Percentiles rank a stretch among this genome's conserved stretches.
Evolutionary conservation across 768 basidiomycete genomes (phyloP).

Genomic region (Suillus fuscotomentosus): DNA sequence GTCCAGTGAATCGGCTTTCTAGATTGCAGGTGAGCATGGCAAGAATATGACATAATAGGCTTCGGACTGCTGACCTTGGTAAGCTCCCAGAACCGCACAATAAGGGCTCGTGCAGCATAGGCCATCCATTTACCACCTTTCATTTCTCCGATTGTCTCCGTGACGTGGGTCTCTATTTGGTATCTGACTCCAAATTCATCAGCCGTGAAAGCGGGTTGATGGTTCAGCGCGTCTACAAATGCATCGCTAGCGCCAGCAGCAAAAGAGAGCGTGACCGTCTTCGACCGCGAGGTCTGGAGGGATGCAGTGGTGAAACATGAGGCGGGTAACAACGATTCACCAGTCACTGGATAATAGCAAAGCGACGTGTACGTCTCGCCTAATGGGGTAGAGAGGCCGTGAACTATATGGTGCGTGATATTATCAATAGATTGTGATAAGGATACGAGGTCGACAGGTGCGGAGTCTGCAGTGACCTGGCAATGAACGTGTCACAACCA

Average conservation of each 20-base stretch:
- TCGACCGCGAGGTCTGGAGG: slow-evolving; percentile 33
- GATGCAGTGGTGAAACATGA: slow-evolving; percentile 42
- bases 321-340: slow-evolving; percentile 14
- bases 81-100: slow-evolving; percentile 82
- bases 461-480: slow-evolving; percentile 29
- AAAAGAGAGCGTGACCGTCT: slow-evolving; percentile 52
- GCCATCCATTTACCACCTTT: slow-evolving; percentile 85
- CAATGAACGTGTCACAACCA: not conserved
- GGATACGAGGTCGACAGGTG: slow-evolving; percentile 41
- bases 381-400: slow-evolving; percentile 37
- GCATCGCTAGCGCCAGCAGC: slow-evolving; percentile 47
- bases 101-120: slow-evolving; percentile 75
- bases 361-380: slow-evolving; percentile 49
- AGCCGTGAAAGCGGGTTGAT: slow-evolving; percentile 24
- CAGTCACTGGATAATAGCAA: slow-evolving; percentile 43
- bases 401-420: slow-evolving; percentile 48
- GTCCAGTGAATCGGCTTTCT: slow-evolving; percentile 95
- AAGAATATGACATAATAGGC: slow-evolving; percentile 2
- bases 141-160: slow-evolving; percentile 65
- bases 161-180: slow-evolving; percentile 45
- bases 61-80: slow-evolving; percentile 55
- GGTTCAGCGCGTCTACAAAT: slow-evolving; percentile 42
- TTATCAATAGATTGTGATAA: slow-evolving; percentile 45
- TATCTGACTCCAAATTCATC: slow-evolving; percentile 47
- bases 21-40: slow-evolving; percentile 19